Conservation (phyloP, 148 eudicot genomes). For the Spergularia marina region DNA sequence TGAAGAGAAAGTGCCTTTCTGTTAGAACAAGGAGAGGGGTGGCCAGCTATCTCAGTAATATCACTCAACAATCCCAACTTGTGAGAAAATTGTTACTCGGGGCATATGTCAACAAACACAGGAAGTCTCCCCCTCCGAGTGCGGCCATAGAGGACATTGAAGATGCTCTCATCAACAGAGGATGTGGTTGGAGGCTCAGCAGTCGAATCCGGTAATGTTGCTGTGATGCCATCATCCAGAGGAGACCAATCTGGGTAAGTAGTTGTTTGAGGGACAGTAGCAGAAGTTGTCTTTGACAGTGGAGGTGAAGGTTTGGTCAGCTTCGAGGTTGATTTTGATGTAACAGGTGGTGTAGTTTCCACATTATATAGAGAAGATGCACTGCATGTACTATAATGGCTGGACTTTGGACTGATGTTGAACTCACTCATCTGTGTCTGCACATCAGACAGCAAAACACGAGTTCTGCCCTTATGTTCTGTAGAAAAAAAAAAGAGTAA, state of each 20-base stretch:
- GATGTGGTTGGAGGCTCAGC: conserved; percentile 34
- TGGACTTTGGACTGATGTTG: neutral
- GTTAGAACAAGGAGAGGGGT: too few relatives aligned
- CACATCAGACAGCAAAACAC: neutral
- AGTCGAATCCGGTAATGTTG: conserved; percentile 32
- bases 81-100: conserved; percentile 20
- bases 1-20: too few relatives aligned
- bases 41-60: too few relatives aligned
- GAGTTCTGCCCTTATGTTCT: too few relatives aligned
- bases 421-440: neutral
- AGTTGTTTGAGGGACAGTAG: neutral
- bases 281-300: conserved; percentile 8
- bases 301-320: conserved; percentile 13
- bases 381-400: neutral
- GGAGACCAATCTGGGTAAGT: conserved; percentile 53
- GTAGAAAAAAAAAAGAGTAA: too few relatives aligned
- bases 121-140: conserved; percentile 41
- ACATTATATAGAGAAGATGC: neutral
- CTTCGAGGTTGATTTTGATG: conserved; percentile 13
- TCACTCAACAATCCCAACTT: too few relatives aligned
- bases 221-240: conserved; percentile 53
- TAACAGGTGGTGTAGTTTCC: conserved; percentile 6
- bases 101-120: conserved; percentile 52
- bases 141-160: conserved; percentile 44
- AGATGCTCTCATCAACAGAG: conserved; percentile 42